These are phyloP conservation scores for Penicillium flavigenum DNA, from an alignment of 495 filamentous ascomycete species.

Conservation along the genomic window DNA sequence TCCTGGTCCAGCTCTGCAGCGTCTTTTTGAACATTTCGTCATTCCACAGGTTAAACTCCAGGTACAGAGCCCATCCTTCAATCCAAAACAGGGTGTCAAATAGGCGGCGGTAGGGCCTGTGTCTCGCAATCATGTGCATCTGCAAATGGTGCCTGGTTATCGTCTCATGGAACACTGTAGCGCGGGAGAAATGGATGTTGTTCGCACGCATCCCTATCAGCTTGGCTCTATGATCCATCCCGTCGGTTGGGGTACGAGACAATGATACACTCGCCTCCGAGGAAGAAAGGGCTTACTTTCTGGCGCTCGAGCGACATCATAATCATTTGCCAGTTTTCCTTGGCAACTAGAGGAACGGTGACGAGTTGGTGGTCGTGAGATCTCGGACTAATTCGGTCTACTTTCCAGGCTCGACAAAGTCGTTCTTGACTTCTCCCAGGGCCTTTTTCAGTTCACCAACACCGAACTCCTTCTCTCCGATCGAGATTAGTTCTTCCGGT, in stretches of 20 bases:
- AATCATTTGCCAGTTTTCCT: constrained; percentile 50
- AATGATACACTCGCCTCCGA: constrained; percentile 47
- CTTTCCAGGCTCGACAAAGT: too few relatives aligned
- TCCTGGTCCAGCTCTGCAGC: constrained; percentile 49
- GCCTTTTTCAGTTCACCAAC: too few relatives aligned
- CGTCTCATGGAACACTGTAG: constrained; percentile 56
- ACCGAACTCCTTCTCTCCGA: too few relatives aligned
- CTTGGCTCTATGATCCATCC: constrained; percentile 50
- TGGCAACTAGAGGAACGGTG: constrained; percentile 49
- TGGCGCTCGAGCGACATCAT: constrained; percentile 52
- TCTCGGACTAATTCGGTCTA: too few relatives aligned
- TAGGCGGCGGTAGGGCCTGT: constrained; percentile 45
- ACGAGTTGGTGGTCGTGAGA: too few relatives aligned
- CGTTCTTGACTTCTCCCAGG: too few relatives aligned
- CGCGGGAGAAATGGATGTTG: constrained; percentile 51
- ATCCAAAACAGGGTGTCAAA: constrained; percentile 55
- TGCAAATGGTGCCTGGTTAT: constrained; percentile 56
- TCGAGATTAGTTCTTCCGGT: too few relatives aligned
- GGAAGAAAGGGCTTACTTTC: constrained; percentile 53
- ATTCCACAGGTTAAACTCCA: constrained; percentile 43
- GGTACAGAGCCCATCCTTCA: constrained; percentile 53
- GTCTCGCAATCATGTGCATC: constrained; percentile 40
- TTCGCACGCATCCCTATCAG: constrained; percentile 51
- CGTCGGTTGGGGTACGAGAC: constrained; percentile 45
- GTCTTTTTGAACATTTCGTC: constrained; percentile 44